phyloP scores from a whole-genome alignment of 768 basidiomycete species.

The Leucosporidium scottii region DNA sequence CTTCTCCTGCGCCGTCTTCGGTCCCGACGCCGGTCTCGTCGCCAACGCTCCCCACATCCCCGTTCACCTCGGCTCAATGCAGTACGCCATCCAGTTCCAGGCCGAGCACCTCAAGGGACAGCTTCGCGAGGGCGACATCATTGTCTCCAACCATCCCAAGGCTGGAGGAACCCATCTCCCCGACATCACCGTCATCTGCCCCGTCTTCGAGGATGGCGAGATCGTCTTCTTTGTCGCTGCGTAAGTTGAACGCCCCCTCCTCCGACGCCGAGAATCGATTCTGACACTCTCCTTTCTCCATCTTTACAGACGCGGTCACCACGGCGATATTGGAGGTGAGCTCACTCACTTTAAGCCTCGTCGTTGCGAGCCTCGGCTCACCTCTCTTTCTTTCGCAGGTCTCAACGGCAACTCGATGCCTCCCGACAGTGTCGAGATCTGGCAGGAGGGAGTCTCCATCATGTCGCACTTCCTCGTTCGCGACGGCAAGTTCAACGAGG shows the following conservation, averaged over 20 bases:
- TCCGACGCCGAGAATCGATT: neutral
- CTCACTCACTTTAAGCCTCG: neutral
- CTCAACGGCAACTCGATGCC: conserved; percentile 33
- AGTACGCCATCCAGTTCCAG: conserved; percentile 40
- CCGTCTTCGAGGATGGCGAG: conserved; percentile 59
- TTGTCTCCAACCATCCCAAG: conserved; percentile 85
- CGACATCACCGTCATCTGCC: conserved; percentile 89
- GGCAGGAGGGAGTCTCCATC: conserved; percentile 36
- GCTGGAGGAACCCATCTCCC: conserved; percentile 60
- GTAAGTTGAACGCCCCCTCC: neutral
- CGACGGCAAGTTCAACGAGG: conserved; percentile 34
- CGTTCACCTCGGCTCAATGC: conserved; percentile 35
- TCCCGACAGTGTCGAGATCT: conserved; percentile 33
- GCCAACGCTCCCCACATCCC: conserved; percentile 52
- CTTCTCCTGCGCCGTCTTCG: conserved; percentile 90
- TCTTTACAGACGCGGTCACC: conserved; percentile 12
- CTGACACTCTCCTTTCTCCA: neutral
- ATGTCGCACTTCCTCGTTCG: conserved; percentile 35
- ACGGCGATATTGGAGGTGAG: conserved; percentile 30
- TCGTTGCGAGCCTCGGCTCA: too few relatives aligned
- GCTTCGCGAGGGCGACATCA: conserved; percentile 66
- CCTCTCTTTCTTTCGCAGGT: neutral
- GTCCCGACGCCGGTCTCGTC: conserved; percentile 86
- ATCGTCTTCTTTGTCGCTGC: conserved; percentile 46
- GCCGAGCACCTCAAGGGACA: neutral